Conservation (phyloP, 257 asterid species). For the Solanum tacnaense region DNA sequence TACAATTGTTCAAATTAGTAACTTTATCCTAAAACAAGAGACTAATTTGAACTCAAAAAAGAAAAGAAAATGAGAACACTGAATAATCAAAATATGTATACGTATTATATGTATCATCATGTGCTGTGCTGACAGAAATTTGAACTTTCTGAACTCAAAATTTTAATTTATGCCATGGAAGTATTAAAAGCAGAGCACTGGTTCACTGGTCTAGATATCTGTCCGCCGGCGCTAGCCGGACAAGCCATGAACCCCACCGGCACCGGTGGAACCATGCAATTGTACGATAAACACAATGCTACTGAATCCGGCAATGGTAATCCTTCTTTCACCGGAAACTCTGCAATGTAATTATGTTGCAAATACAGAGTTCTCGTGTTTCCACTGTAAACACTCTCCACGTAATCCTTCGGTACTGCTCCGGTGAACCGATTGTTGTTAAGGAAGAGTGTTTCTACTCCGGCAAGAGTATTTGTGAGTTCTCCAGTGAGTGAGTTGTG, state of each 20-base stretch:
- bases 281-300: constrained; percentile 54
- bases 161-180: background rate
- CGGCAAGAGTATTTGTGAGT: constrained; percentile 21
- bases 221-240: constrained; percentile 57
- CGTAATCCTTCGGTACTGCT: constrained; percentile 50
- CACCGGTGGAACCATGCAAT: constrained; percentile 41
- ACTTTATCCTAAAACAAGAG: background rate
- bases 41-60: background rate
- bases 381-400: constrained; percentile 31
- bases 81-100: background rate
- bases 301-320: constrained; percentile 41
- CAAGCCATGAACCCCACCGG: constrained; percentile 50
- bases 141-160: background rate
- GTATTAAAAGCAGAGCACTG: constrained; percentile 44
- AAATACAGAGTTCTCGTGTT: constrained; percentile 46
- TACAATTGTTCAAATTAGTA: background rate
- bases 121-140: background rate
- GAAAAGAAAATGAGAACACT: background rate
- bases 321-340: constrained; percentile 35
- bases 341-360: constrained; percentile 60
- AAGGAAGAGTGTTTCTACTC: constrained; percentile 51
- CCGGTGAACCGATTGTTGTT: constrained; percentile 57
- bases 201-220: constrained; percentile 46
- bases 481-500: constrained; percentile 58
- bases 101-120: background rate